phyloP scores from a whole-genome alignment of 495 filamentous ascomycete genomes.

The Penicillium crystallinum region DNA sequence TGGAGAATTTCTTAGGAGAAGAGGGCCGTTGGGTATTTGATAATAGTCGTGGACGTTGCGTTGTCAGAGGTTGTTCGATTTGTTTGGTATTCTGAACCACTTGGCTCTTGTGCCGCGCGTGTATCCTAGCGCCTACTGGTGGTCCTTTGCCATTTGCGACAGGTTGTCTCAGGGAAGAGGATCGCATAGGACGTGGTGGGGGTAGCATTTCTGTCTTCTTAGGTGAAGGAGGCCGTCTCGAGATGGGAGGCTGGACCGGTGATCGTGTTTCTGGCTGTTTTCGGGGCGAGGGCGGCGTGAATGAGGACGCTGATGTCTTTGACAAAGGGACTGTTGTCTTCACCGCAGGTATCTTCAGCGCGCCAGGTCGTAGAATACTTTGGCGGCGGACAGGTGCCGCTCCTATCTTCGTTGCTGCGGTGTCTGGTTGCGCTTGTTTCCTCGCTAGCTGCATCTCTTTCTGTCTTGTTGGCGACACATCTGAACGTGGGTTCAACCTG shows the following conservation, averaged over 20 bases:
- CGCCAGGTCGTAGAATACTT: constrained; percentile 30
- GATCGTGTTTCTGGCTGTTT: constrained; percentile 18
- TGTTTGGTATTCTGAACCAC: constrained; percentile 20
- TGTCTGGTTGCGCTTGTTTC: constrained; percentile 4
- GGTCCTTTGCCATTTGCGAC: constrained; percentile 11
- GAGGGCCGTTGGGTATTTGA: constrained; percentile 65
- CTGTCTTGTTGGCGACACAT: constrained; percentile 17
- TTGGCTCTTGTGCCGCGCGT: constrained; percentile 39
- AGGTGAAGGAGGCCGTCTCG: constrained; percentile 25
- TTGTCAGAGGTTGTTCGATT: constrained; percentile 9
- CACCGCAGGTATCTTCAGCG: constrained; percentile 19
- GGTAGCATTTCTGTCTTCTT: constrained; percentile 39
- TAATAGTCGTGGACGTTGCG: constrained; percentile 47
- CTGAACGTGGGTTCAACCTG: constrained; percentile 6
- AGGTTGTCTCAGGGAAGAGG: constrained; percentile 41
- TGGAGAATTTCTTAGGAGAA: constrained; percentile 59
- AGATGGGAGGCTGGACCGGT: constrained; percentile 10
- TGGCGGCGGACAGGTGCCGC: constrained; percentile 25
- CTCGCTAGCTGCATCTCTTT: constrained; percentile 6
- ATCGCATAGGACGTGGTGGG: constrained; percentile 32
- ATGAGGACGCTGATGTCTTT: constrained; percentile 17
- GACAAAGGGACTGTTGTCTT: constrained; percentile 14
- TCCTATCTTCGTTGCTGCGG: constrained; percentile 3
- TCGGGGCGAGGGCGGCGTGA: constrained; percentile 27
- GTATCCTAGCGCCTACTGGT: constrained; percentile 19